phyloP scores from a whole-genome alignment of 352 stramenopile genomes.

The Aphanomyces astaci region DNA sequence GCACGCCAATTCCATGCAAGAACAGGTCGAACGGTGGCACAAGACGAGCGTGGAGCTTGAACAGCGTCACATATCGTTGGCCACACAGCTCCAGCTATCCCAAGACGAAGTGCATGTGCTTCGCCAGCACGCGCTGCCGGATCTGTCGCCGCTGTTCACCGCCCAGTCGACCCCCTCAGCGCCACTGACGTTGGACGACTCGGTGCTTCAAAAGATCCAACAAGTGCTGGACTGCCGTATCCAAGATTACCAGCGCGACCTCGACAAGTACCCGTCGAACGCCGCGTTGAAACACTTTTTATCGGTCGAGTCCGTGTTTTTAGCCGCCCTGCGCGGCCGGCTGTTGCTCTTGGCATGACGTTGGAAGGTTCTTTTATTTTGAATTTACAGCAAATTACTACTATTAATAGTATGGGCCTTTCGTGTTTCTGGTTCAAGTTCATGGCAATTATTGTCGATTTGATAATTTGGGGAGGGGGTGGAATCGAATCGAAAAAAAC shows the following conservation, averaged over 20 bases:
- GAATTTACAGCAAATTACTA: too few species aligned
- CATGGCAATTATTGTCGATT: too few species aligned
- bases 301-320: slow-evolving; percentile 11
- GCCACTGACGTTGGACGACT: not conserved
- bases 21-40: not conserved
- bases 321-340: slow-evolving; percentile 2
- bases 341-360: not conserved
- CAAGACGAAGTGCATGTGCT: not conserved
- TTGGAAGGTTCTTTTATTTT: too few species aligned
- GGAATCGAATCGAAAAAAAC: too few species aligned
- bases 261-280: not conserved
- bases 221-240: not conserved
- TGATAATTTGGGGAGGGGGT: not conserved
- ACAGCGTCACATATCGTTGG: too few species aligned
- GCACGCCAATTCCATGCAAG: not conserved
- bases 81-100: not conserved
- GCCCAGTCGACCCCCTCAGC: not conserved
- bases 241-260: not conserved
- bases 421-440: too few species aligned
- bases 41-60: not conserved
- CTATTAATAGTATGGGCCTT: too few species aligned
- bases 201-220: not conserved
- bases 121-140: not conserved
- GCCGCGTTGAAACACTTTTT: slow-evolving; percentile 14
- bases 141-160: not conserved